Conservation (phyloP, 2,329 filamentous ascomycete species). For the Trichoderma sp. region DNA sequence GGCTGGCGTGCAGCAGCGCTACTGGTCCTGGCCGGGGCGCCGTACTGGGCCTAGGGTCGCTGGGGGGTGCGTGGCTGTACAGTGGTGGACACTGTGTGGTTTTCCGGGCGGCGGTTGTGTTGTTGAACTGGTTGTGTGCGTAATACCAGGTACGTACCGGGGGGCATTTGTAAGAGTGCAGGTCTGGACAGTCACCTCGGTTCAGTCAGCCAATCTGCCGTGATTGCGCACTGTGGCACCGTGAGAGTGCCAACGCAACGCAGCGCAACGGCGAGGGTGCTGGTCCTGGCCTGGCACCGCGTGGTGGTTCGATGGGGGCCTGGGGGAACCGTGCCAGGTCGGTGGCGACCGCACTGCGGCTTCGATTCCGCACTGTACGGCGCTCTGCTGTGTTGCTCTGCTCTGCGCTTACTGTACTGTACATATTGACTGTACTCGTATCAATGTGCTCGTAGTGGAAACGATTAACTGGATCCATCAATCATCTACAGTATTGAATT, state of each 20-base stretch:
- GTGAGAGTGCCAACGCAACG: conserved; percentile 10
- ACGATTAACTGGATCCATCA: too few relatives aligned
- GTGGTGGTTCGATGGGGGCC: neutral
- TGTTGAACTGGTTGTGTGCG: neutral
- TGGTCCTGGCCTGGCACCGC: neutral
- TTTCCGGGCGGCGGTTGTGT: neutral
- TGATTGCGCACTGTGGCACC: neutral
- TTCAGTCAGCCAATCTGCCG: neutral
- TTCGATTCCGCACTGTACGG: neutral
- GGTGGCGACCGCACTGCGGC: neutral
- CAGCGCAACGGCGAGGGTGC: neutral
- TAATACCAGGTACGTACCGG: neutral
- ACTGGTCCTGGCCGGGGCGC: conserved; percentile 16
- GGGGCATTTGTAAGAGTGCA: neutral
- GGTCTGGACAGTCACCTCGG: neutral
- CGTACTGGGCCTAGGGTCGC: neutral
- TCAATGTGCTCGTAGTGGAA: too few relatives aligned
- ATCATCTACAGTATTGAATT: too few relatives aligned
- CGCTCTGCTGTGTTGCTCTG: neutral
- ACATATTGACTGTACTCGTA: too few relatives aligned
- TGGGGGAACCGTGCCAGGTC: neutral
- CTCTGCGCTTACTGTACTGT: too few relatives aligned
- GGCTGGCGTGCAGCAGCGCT: conserved; percentile 28
- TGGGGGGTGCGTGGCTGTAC: neutral
- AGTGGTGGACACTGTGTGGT: neutral